Evolutionary conservation across 768 basidiomycete genomes (phyloP), one percentile per base, ranked within the genome.

Genomic region (Panaeolus papilionaceus): DNA sequence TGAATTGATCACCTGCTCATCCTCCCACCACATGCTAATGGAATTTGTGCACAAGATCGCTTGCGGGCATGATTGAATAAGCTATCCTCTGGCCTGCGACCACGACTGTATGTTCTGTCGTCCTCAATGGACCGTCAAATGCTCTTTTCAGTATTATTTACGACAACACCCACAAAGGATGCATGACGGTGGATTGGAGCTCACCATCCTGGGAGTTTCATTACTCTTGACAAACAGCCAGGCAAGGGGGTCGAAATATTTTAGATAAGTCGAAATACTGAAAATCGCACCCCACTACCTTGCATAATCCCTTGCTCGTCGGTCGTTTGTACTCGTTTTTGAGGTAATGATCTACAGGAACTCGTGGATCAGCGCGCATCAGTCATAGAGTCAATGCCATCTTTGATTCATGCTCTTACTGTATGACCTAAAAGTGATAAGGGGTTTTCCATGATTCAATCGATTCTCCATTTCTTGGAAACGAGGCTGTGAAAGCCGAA

Each of bases 1-100:
- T 51, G 47, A 51, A 51, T 51, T 51, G 47, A 26, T 51, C 47
- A 51, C 47, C 47, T 51, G 47, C 20, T 26, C 47, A 51, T 1
- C 4, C n/a, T 51, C 47, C 20, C 20, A 51, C 47, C 47, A 26
- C 12, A 20, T 20, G 47, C 20, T 20, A 51, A 51, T 26, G 26
- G 20, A 26, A 12, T 51, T 51, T 23, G 47, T 2, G 20, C 20
- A 51, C n/a, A 51, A 51, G 20, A 23, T 51, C 20, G 47, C 26
- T 8, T 51, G 47, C 47, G 47, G 47, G 6, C 20, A 51, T 23
- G 7, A 51, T 51, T 51, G 47, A 23, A 23, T 51, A 44, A 51
- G 45, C 47, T 9, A 23, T 6, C n/a, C n/a, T 23, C 5, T 12
- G 47, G 10, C 20, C 2, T 51, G 7, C 47, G 20, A 51, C 47